Evolutionary conservation across 257 asterid species (phyloP).

Genomic region (Penstemon barbatus): DNA sequence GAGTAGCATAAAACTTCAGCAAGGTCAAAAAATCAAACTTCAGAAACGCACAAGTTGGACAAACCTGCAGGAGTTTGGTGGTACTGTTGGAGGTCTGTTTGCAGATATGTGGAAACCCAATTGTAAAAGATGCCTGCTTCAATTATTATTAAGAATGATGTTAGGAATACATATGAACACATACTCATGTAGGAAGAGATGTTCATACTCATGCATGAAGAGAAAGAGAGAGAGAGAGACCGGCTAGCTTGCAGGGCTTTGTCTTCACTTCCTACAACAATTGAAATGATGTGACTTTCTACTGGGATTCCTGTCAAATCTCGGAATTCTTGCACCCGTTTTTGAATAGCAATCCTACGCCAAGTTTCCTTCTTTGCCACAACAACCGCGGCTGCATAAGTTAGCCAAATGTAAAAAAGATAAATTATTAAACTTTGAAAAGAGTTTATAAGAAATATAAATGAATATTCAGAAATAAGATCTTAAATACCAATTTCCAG

Average conservation of each 20-base stretch:
- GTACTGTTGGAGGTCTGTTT: constrained; percentile 95
- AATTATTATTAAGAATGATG: constrained; percentile 24
- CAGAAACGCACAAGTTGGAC: constrained; percentile 25
- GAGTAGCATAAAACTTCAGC: background rate
- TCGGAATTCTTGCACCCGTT: constrained; percentile 68
- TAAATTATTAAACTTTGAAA: background rate
- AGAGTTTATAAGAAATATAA: background rate
- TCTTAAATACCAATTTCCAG: no score
- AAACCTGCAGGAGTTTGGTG: constrained; percentile 97
- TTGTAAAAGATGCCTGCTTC: constrained; percentile 74
- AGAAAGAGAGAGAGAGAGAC: constrained; percentile 40
- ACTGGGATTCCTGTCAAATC: constrained; percentile 47
- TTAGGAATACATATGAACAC: constrained; percentile 15
- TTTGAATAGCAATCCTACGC: constrained; percentile 76
- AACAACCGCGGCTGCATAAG: constrained; percentile 71
- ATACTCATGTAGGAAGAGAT: background rate
- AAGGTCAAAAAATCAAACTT: no score
- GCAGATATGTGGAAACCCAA: constrained; percentile 85
- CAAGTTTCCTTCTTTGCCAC: constrained; percentile 79
- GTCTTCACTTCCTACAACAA: constrained; percentile 80
- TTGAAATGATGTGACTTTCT: constrained; percentile 49
- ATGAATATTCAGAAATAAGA: constrained; percentile 2
- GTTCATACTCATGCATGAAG: no score
- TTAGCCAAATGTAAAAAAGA: background rate
- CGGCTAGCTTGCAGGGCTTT: constrained; percentile 96